These are phyloP conservation scores for Hygrocybe coccinea DNA, from an alignment of 768 basidiomycete genomes.

Conservation along the genomic window DNA sequence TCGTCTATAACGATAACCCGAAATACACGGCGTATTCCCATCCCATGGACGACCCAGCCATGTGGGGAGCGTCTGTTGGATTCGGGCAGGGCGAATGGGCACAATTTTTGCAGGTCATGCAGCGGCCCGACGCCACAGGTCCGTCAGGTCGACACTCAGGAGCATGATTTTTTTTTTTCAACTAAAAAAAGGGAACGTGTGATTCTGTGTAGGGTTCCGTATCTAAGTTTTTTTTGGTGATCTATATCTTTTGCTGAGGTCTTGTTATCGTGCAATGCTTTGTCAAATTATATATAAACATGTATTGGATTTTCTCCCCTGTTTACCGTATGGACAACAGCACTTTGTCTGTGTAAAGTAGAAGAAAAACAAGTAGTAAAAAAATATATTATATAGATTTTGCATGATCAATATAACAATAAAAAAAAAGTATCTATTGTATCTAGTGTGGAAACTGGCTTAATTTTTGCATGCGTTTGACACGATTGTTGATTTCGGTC, in stretches of 20 bases:
- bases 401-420: too few species aligned
- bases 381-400: not conserved
- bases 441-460: constrained; percentile 32
- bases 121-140: constrained; percentile 36
- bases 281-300: not conserved
- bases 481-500: constrained; percentile 54
- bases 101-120: constrained; percentile 57
- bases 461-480: constrained; percentile 65
- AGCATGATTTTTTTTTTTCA: constrained; percentile 14
- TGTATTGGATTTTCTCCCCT: not conserved
- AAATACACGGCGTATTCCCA: constrained; percentile 46
- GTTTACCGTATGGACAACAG: not conserved
- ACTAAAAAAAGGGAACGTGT: too few species aligned
- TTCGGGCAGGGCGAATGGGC: constrained; percentile 77
- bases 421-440: too few species aligned
- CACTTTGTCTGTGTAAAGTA: too few species aligned
- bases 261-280: not conserved
- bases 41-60: constrained; percentile 55
- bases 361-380: not conserved
- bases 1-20: constrained; percentile 35
- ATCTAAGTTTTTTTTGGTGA: not conserved
- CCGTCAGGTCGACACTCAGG: constrained; percentile 32
- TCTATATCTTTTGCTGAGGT: not conserved
- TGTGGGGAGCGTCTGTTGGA: constrained; percentile 73
- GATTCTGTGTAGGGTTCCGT: too few species aligned